phyloP scores from a whole-genome alignment of 2,329 filamentous ascomycete genomes.

The Phialophora chinensis region DNA sequence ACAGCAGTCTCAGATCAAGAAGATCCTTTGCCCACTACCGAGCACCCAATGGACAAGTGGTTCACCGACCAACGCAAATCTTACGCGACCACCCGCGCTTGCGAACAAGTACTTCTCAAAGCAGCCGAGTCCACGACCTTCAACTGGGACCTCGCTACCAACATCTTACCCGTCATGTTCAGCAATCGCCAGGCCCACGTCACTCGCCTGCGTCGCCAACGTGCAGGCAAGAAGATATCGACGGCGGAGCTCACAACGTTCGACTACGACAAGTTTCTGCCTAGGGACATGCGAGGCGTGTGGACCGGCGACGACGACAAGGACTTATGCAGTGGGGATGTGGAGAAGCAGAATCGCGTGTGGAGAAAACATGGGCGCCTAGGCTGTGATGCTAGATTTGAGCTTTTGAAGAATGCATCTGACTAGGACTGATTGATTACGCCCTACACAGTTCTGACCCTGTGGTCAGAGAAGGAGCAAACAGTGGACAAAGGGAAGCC shows the following conservation, averaged over 20 bases:
- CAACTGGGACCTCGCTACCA: slow-evolving; percentile 25
- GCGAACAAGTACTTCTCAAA: slow-evolving; percentile 26
- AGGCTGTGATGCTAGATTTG: slow-evolving; percentile 23
- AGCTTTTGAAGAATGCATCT: background rate
- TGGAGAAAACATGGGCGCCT: slow-evolving; percentile 54
- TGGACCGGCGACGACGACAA: slow-evolving; percentile 57
- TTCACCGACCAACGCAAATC: slow-evolving; percentile 18
- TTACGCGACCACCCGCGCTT: slow-evolving; percentile 2
- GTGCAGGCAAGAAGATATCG: slow-evolving; percentile 32
- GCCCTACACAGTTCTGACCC: background rate
- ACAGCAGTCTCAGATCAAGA: background rate
- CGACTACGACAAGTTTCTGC: slow-evolving; percentile 46
- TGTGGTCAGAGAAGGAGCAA: no score
- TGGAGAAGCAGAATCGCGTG: slow-evolving; percentile 45
- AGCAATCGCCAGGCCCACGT: background rate
- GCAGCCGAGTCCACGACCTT: slow-evolving; percentile 29
- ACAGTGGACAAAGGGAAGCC: no score
- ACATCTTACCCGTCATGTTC: slow-evolving; percentile 27
- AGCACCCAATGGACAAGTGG: slow-evolving; percentile 21
- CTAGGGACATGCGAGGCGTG: slow-evolving; percentile 50
- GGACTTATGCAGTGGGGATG: slow-evolving; percentile 45
- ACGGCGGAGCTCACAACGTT: slow-evolving; percentile 40
- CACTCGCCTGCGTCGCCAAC: background rate
- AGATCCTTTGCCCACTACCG: background rate
- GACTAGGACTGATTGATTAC: background rate